Conservation (phyloP, 805 yeast genomes). For the Yarrowia sp. region DNA sequence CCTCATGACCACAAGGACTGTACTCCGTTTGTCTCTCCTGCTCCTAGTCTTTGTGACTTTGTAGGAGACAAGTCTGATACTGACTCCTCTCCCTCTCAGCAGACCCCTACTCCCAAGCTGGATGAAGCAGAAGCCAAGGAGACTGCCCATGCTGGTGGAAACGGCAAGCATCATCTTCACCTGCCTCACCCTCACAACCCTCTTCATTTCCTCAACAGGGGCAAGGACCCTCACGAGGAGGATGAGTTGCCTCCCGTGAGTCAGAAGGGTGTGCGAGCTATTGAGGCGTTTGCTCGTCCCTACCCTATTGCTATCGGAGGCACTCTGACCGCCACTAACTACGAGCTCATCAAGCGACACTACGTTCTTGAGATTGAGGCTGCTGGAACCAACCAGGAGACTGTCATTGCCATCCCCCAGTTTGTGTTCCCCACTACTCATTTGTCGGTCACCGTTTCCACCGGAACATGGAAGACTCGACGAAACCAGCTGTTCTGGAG, state of each 20-base stretch:
- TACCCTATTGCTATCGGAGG: slow-evolving; percentile 73
- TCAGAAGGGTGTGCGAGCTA: slow-evolving; percentile 27
- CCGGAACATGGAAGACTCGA: slow-evolving; percentile 24
- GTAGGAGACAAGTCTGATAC: slow-evolving; percentile 19
- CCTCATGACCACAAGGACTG: slow-evolving; percentile 24
- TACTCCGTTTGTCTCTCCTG: slow-evolving; percentile 30
- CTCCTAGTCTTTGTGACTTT: slow-evolving; percentile 18
- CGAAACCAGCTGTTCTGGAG: slow-evolving; percentile 12
- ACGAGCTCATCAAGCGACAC: slow-evolving; percentile 59
- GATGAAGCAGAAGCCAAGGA: not conserved
- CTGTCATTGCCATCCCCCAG: slow-evolving; percentile 22
- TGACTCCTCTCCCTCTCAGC: slow-evolving; percentile 1
- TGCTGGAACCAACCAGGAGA: slow-evolving; percentile 1
- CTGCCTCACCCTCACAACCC: slow-evolving; percentile 28
- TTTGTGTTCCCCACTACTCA: slow-evolving; percentile 18
- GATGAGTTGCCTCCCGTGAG: slow-evolving; percentile 18
- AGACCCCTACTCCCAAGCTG: slow-evolving; percentile 4
- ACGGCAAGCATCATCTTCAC: not conserved
- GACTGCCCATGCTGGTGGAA: not conserved
- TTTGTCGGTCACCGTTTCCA: slow-evolving; percentile 13
- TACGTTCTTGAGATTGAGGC: slow-evolving; percentile 58
- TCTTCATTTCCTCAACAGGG: slow-evolving; percentile 19
- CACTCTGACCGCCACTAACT: slow-evolving; percentile 58
- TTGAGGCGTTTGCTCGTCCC: slow-evolving; percentile 77
- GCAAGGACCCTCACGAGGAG: slow-evolving; percentile 14